A percentile compares a stretch with the other conserved stretches of the same genome.
Conservation (phyloP, 805 yeast genomes). For the Clavispora carvajalis region DNA sequence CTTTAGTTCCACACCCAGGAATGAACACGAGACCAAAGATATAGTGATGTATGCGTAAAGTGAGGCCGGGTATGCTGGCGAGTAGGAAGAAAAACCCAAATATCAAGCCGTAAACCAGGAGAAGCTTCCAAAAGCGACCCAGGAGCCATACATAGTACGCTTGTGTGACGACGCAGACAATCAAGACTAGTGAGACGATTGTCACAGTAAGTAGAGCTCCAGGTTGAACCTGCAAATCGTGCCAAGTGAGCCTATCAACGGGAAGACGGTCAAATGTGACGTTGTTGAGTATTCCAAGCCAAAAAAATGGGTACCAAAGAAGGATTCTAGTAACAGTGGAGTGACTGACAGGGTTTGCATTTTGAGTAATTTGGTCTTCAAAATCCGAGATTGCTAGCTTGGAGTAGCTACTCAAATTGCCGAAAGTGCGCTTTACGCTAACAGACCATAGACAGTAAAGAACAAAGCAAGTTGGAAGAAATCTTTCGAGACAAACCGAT, state of each 20-base stretch:
- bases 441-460: slow-evolving; percentile 64
- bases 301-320: slow-evolving; percentile 74
- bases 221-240: slow-evolving; percentile 68
- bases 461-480: slow-evolving; percentile 70
- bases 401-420: not conserved
- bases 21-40: slow-evolving; percentile 70
- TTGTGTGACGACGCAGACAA: slow-evolving; percentile 58
- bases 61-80: slow-evolving; percentile 53
- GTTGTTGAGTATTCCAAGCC: slow-evolving; percentile 83
- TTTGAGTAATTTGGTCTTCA: not conserved
- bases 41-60: slow-evolving; percentile 73
- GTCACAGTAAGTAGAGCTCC: slow-evolving; percentile 69
- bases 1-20: slow-evolving; percentile 80
- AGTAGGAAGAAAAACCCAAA: slow-evolving; percentile 31
- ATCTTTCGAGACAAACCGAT: slow-evolving; percentile 66
- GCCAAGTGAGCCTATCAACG: slow-evolving; percentile 71
- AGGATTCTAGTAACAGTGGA: slow-evolving; percentile 42
- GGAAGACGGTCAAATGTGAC: slow-evolving; percentile 86
- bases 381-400: not conserved
- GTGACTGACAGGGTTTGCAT: not conserved
- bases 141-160: slow-evolving; percentile 77
- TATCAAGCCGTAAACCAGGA: slow-evolving; percentile 50
- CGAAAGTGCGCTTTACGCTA: slow-evolving; percentile 47
- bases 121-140: slow-evolving; percentile 58
- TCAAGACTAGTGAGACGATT: slow-evolving; percentile 42